These are phyloP conservation scores for Helotiales sp. DNA, from an alignment of 2,329 filamentous ascomycete genomes.

Conservation along the genomic window DNA sequence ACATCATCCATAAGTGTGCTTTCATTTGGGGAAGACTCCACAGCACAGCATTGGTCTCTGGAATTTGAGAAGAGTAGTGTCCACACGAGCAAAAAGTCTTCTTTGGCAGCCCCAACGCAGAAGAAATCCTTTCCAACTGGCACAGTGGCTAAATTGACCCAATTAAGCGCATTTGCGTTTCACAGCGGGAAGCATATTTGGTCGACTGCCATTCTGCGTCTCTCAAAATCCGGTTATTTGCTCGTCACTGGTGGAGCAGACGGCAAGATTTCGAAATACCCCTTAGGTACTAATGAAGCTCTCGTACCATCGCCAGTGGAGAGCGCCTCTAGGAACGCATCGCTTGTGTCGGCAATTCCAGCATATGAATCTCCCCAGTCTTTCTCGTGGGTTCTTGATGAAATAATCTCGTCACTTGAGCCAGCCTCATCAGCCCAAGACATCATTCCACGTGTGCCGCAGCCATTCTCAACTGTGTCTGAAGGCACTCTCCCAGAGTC, in stretches of 20 bases:
- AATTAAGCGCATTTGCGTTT: slow-evolving; percentile 61
- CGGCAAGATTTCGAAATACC: slow-evolving; percentile 61
- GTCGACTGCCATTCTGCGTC: slow-evolving; percentile 63
- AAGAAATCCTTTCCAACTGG: neutral
- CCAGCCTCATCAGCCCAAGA: neutral
- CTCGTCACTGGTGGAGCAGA: slow-evolving; percentile 83
- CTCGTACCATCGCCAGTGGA: neutral
- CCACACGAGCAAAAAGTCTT: neutral
- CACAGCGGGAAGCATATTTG: slow-evolving; percentile 93
- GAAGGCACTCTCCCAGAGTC: neutral
- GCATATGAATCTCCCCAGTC: neutral
- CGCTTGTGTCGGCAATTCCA: neutral
- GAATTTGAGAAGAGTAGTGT: slow-evolving; percentile 16
- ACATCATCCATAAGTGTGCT: slow-evolving; percentile 57
- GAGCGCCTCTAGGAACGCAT: neutral
- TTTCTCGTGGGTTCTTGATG: slow-evolving; percentile 22
- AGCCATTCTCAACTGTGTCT: neutral
- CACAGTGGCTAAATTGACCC: slow-evolving; percentile 48
- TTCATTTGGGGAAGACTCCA: slow-evolving; percentile 86
- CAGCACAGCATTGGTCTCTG: slow-evolving; percentile 69
- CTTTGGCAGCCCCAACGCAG: neutral
- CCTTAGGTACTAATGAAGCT: slow-evolving; percentile 8
- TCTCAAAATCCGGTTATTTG: neutral
- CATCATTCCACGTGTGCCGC: neutral
- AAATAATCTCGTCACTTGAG: neutral